Conservation (phyloP, 257 asterid genomes). For the Rauvolfia tetraphylla region DNA sequence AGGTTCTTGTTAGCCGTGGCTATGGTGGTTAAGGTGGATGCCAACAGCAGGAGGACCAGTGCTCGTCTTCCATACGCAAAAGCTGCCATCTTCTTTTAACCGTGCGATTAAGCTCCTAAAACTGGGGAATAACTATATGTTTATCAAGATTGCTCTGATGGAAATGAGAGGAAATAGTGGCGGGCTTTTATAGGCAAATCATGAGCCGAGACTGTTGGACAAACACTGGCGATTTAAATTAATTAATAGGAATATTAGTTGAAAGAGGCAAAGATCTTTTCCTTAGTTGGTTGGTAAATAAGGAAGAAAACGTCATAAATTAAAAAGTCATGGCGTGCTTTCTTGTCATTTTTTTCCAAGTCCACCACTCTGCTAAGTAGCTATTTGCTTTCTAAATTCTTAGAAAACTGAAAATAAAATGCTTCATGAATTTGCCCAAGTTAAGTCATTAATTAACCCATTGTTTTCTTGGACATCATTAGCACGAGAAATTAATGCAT, state of each 20-base stretch:
- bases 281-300: slow-evolving; percentile 17
- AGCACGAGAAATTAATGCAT: too few species aligned
- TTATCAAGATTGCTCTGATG: not conserved
- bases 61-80: slow-evolving; percentile 13
- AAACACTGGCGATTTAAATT: not conserved
- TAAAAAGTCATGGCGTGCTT: not conserved
- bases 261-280: not conserved
- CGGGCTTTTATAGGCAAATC: slow-evolving; percentile 14
- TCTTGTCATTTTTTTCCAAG: not conserved
- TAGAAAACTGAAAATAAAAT: too few species aligned
- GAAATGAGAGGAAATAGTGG: not conserved
- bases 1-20: slow-evolving; percentile 33
- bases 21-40: slow-evolving; percentile 25
- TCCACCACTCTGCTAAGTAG: slow-evolving; percentile 3
- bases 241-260: too few species aligned
- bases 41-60: slow-evolving; percentile 14
- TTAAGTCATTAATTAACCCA: too few species aligned
- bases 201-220: not conserved
- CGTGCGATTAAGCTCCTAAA: not conserved
- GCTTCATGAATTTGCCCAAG: too few species aligned
- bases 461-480: too few species aligned
- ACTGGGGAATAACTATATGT: not conserved
- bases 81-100: slow-evolving; percentile 20
- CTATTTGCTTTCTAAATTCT: not conserved
- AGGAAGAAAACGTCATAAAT: not conserved